Conservation (phyloP, 768 basidiomycete species). For the Tephrocybe rancida region DNA sequence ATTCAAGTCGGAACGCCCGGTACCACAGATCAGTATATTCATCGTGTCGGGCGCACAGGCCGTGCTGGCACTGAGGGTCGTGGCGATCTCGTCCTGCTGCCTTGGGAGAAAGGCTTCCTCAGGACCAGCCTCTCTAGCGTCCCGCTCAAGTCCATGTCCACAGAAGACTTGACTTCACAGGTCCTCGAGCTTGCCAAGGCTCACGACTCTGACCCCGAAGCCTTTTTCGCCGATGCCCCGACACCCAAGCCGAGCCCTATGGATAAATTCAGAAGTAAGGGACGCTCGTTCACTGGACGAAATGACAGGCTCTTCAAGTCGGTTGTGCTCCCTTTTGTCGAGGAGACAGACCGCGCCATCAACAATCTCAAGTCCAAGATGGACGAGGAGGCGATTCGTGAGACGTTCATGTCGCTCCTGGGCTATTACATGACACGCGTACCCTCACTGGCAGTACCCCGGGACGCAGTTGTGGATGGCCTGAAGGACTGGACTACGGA, state of each 20-base stretch:
- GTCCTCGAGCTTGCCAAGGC: conserved; percentile 46
- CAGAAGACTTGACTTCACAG: conserved; percentile 47
- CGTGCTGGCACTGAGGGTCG: conserved; percentile 65
- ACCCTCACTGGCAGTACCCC: conserved; percentile 46
- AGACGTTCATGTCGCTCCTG: conserved; percentile 66
- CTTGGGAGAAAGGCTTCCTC: conserved; percentile 78
- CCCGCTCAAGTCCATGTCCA: conserved; percentile 64
- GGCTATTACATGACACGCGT: conserved; percentile 70
- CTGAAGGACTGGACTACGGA: conserved; percentile 63
- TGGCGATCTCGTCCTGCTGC: conserved; percentile 79
- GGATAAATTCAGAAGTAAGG: neutral
- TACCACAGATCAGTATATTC: conserved; percentile 73
- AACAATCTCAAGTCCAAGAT: conserved; percentile 33
- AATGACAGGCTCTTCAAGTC: conserved; percentile 12
- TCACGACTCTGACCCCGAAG: conserved; percentile 46
- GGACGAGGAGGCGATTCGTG: conserved; percentile 54
- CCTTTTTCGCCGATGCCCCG: conserved; percentile 29
- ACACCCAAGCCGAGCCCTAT: neutral
- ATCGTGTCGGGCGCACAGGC: conserved; percentile 86
- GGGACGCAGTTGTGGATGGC: conserved; percentile 51
- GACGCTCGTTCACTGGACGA: too few relatives aligned
- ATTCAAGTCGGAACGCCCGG: conserved; percentile 88
- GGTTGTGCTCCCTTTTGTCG: conserved; percentile 20
- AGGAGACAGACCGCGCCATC: conserved; percentile 30
- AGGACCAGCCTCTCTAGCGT: conserved; percentile 63